phyloP scores from a whole-genome alignment of 1,284 basidiomycete species.

The Spongispora temasekensis region DNA sequence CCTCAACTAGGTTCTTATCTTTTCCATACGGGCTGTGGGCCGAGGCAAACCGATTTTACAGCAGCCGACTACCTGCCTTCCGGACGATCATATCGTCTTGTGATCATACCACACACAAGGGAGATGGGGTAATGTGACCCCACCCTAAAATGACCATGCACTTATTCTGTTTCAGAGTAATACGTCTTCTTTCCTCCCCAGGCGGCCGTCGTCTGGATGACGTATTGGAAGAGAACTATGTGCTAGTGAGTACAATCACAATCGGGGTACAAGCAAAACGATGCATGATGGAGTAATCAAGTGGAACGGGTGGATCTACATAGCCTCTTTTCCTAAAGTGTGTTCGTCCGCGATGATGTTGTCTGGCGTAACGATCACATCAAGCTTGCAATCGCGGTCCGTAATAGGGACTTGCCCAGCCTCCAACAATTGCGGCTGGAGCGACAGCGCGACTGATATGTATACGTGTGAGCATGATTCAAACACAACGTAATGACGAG shows the following conservation, averaged over 20 bases:
- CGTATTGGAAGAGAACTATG: slow-evolving; percentile 25
- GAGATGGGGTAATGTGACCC: slow-evolving; percentile 32
- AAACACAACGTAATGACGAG: slow-evolving; percentile 18
- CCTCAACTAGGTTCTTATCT: slow-evolving; percentile 56
- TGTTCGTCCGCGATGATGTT: slow-evolving; percentile 28
- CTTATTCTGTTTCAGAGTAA: slow-evolving; percentile 23
- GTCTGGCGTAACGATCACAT: slow-evolving; percentile 63
- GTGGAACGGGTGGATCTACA: slow-evolving; percentile 9
- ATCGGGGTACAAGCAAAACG: slow-evolving; percentile 9
- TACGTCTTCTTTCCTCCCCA: slow-evolving; percentile 37
- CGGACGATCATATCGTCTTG: slow-evolving; percentile 36
- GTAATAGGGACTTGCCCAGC: slow-evolving; percentile 55
- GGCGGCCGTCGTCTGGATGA: slow-evolving; percentile 15
- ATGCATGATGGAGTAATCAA: slow-evolving; percentile 12
- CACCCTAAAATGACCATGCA: slow-evolving; percentile 12
- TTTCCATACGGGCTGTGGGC: slow-evolving; percentile 3
- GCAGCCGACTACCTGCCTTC: slow-evolving; percentile 38
- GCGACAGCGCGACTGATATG: slow-evolving; percentile 57
- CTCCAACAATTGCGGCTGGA: slow-evolving; percentile 66
- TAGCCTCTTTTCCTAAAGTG: slow-evolving; percentile 3
- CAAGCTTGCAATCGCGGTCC: slow-evolving; percentile 68
- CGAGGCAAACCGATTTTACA: slow-evolving; percentile 19
- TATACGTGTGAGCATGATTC: slow-evolving; percentile 13
- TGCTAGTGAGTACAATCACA: slow-evolving; percentile 32
- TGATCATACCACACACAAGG: slow-evolving; percentile 31